Base-by-base conservation (phyloP, 2,329 filamentous ascomycete species). In the Epichloe baconii region DNA sequence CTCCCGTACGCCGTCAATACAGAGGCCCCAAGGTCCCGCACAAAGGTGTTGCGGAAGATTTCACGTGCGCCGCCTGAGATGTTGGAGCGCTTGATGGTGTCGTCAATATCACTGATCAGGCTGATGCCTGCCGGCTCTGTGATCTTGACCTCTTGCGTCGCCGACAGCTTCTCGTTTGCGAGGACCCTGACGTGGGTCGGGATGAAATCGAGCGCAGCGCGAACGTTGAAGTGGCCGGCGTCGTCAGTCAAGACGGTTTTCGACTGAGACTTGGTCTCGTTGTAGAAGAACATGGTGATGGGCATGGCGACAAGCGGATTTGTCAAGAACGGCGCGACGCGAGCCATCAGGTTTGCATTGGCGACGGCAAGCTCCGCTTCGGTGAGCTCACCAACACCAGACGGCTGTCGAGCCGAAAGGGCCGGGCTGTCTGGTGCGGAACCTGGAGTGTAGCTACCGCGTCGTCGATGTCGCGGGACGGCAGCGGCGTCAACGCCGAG, bases 91-190 rank as follows among this genome's bases (percentile, higher is more conserved):
- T 98, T 98, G 63, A 98, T 84, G 0, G 93, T 98, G 66, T 98
- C 93, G 62, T 98, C 93, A 56, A 98, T 93, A 64, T 98, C 93
- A 64, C 88, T 97, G 64, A 98, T 97, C 53, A 98, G 63, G 65
- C 90, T 97, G 55, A 98, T 79, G 41, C 93, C 93, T 21, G 72
- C 74, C 0, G 86, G 79, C 53, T 91, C 85, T 4, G 85, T 89
- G 48, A 97, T 72, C 41, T 80, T 75, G 44, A 98, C 77, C 51
- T 86, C 78, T 56, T 93, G 85, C 2, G 85, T 88, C 0, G 83
- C 83, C 15, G 90, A 95, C 3, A 98, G 73, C 52, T 83, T 78
- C 61, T 96, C 89, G 12, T 85, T 90, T 5, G 88, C 91, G 17
- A 98, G 70, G 1, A 98, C 85, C 43, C 89, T 79, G 23, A 96